A percentile compares a stretch with the other conserved stretches of the same genome.
phyloP scores from a whole-genome alignment of 2,329 filamentous ascomycete genomes.

The Polytolypa hystricis region DNA sequence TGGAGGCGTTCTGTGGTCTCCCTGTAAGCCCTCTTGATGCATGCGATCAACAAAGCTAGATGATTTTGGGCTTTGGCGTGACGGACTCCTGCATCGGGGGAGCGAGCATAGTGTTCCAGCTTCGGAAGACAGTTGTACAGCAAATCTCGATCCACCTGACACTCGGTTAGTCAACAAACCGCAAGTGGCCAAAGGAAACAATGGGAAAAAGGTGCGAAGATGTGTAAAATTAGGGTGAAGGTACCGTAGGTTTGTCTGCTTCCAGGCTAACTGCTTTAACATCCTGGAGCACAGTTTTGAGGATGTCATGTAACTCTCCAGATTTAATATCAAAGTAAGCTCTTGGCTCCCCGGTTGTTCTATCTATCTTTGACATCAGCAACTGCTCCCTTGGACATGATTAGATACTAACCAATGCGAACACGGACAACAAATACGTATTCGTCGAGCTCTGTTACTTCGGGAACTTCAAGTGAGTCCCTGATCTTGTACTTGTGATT shows the following conservation, averaged over 20 bases:
- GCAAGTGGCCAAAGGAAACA: neutral
- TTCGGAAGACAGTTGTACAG: slow-evolving; percentile 18
- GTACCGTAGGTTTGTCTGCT: slow-evolving; percentile 22
- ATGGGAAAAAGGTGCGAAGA: too few relatives aligned
- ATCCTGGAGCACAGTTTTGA: slow-evolving; percentile 20
- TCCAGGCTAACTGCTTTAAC: slow-evolving; percentile 21
- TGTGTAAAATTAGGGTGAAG: too few relatives aligned
- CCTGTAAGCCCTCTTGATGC: slow-evolving; percentile 18
- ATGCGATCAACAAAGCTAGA: slow-evolving; percentile 18
- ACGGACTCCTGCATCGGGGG: too few relatives aligned
- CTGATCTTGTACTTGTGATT: slow-evolving; percentile 20
- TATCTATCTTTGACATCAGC: slow-evolving; percentile 15
- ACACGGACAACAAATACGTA: slow-evolving; percentile 18
- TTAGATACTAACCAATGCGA: slow-evolving; percentile 13
- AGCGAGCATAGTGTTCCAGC: slow-evolving; percentile 13
- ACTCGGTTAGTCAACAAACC: slow-evolving; percentile 3
- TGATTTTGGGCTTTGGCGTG: too few relatives aligned
- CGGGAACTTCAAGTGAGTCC: slow-evolving; percentile 14
- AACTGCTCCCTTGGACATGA: slow-evolving; percentile 8
- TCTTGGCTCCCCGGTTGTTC: slow-evolving; percentile 14
- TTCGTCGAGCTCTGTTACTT: slow-evolving; percentile 13
- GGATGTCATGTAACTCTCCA: slow-evolving; percentile 19
- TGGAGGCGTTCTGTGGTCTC: slow-evolving; percentile 16
- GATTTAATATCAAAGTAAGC: slow-evolving; percentile 24
- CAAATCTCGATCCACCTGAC: slow-evolving; percentile 11